Evolutionary conservation across 179 eudicot genomes (phyloP), one percentile per base, ranked within the genome.

Genomic region (Silene noctiflora): DNA sequence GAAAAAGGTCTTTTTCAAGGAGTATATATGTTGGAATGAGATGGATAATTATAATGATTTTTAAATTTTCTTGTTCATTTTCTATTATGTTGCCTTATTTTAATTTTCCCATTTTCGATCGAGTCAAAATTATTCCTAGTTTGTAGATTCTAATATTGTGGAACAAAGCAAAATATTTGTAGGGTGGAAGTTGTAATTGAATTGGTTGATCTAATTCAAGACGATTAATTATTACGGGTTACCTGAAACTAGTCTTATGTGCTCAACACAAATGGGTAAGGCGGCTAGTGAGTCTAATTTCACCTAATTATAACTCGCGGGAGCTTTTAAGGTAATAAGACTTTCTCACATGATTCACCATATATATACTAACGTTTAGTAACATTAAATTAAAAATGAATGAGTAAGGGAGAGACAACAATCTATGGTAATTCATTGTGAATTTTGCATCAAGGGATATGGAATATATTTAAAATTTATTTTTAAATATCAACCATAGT

Each of bases 1-100:
- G 67, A 63, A 63, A 55, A 64, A n/a, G 19, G 69, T 65, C 39
- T 65, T 27, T 65, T 65, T 65, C 20, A 25, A 31, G 42, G 42
- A 39, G 20, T 55, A 55, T 55, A 1, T 55, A n/a, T 55, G 20
- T 55, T 55, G 59, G 59, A 14, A 55, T 1, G 4, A 48, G 20
- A 17, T 44, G 51, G 51, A 11, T 44, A 11, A 44, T 44, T 44
- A 44, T 11, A 44, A 55, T 55, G 59, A 17, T 55, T 55, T 55
- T 55, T 55, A 8, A 0, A 16, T 4, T 14, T 51, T 2, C 6
- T 51, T 14, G 58, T 51, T 51, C 14, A 13, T 51, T 51, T 51
- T 51, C 4, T 55, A 55, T 55, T 17, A 17, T 17, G 3, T 55
- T 55, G 59, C 1, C 20, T 55, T n/a, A 1, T 3, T 55, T 17